Conservation (phyloP, 805 yeast genomes). For the Saccharomyces mikatae region DNA sequence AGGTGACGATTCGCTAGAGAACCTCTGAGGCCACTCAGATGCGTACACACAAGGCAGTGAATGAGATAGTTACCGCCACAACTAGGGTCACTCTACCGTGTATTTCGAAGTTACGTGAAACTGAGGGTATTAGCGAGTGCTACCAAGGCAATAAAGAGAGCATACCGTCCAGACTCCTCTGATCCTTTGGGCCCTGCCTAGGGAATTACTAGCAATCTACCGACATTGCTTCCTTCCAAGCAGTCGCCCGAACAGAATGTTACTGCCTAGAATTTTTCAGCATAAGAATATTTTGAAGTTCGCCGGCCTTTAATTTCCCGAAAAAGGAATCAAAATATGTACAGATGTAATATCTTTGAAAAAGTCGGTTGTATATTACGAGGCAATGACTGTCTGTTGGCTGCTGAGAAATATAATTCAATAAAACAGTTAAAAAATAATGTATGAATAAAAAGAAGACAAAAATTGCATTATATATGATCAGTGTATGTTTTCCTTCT, state of each 20-base stretch:
- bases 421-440: neutral
- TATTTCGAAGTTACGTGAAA: neutral
- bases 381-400: no score
- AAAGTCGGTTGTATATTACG: no score
- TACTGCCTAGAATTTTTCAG: neutral
- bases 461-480: neutral
- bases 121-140: neutral
- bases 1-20: neutral
- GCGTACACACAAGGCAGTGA: neutral
- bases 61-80: neutral
- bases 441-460: neutral
- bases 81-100: neutral
- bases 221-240: neutral
- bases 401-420: no score
- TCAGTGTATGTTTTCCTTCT: neutral
- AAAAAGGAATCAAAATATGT: neutral
- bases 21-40: neutral
- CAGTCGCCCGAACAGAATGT: neutral
- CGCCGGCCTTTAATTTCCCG: neutral
- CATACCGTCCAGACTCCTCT: neutral
- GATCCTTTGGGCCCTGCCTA: neutral
- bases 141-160: neutral
- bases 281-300: neutral
- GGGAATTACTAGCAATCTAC: neutral
- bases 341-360: neutral